Evolutionary conservation across 257 asterid species (phyloP), one percentile per base, ranked within the genome.

Genomic region (Penstemon barbatus): DNA sequence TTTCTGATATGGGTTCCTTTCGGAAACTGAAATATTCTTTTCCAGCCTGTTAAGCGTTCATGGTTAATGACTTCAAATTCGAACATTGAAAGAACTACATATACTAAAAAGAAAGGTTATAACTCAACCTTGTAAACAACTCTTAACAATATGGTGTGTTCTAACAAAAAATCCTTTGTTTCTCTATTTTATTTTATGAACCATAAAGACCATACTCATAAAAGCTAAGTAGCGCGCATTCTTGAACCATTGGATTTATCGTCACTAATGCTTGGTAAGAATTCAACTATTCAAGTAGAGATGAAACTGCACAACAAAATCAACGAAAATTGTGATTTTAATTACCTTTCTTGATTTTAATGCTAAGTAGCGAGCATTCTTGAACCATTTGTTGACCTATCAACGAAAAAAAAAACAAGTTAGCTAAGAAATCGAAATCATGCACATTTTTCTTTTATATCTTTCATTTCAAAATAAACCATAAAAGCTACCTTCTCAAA

Each of bases 211-310:
- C 36, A 50, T 33, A 3, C 0, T 10, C n/a, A 9, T 9, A 8
- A 49, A 5, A 25, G 99, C 96, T 15, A 84, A 81, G 84, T 91
- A 94, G 65, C 97, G 97, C 5, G 97, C 87, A 76, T 94, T 94
- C 89, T 94, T 94, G 89, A 94, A 94, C 97, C 97, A 94, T 77
- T 94, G 91, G 85, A 87, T 94, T 94, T 52, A 94, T 96, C 99
- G 33, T 25, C 33, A 49, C 11, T 4, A 42, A 11, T 36, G 10
- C 67, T 12, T 46, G 57, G 51, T 71, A 63, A n/a, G 66, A 62
- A 55, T 56, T 44, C 58, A 62, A 6, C 46, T 54, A 55, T 56
- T 44, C 58, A 62, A 6, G 49, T 54, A 5, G 18, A 61, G 71
- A 43, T 11, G 71, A 70, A 69, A 46, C 54, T 51, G n/a, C 70